Evolutionary conservation across 2,329 filamentous ascomycete genomes (phyloP).

Genomic region (Orbilia quercus): DNA sequence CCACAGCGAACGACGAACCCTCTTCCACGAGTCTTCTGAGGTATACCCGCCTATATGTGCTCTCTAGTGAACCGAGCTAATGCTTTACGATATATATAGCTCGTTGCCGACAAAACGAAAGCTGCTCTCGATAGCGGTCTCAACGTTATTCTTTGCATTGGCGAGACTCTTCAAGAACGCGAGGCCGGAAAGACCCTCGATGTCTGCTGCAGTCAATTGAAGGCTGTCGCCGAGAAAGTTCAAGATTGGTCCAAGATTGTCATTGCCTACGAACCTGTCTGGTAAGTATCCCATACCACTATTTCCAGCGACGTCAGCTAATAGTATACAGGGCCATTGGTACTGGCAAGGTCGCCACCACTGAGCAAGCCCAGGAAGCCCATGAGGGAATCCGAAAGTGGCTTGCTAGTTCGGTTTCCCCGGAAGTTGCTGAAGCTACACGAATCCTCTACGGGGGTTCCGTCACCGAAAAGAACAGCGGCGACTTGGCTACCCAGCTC

Average conservation of each 20-base stretch:
- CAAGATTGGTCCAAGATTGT: constrained; percentile 92
- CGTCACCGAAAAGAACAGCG: constrained; percentile 98
- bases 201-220: constrained; percentile 85
- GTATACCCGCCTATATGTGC: constrained; percentile 60
- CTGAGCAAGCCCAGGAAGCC: constrained; percentile 84
- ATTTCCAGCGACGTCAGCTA: constrained; percentile 4
- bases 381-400: constrained; percentile 91
- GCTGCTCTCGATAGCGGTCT: constrained; percentile 86
- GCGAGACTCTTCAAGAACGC: constrained; percentile 91
- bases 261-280: constrained; percentile 98
- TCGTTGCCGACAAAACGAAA: constrained; percentile 94
- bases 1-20: constrained; percentile 92
- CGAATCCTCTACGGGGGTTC: constrained; percentile 96
- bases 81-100: constrained; percentile 62
- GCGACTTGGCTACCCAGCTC: constrained; percentile 86
- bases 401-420: constrained; percentile 78
- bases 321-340: constrained; percentile 72
- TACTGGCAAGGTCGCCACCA: constrained; percentile 74
- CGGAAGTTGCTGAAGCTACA: constrained; percentile 82
- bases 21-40: constrained; percentile 85
- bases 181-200: constrained; percentile 86
- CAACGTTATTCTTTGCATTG: constrained; percentile 95
- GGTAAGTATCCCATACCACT: constrained; percentile 71
- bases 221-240: constrained; percentile 77
- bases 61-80: not conserved